Percentiles rank a stretch among this genome's conserved stretches.
phyloP scores from a whole-genome alignment of 78 protist species.

The Polysphondylium violaceum region DNA sequence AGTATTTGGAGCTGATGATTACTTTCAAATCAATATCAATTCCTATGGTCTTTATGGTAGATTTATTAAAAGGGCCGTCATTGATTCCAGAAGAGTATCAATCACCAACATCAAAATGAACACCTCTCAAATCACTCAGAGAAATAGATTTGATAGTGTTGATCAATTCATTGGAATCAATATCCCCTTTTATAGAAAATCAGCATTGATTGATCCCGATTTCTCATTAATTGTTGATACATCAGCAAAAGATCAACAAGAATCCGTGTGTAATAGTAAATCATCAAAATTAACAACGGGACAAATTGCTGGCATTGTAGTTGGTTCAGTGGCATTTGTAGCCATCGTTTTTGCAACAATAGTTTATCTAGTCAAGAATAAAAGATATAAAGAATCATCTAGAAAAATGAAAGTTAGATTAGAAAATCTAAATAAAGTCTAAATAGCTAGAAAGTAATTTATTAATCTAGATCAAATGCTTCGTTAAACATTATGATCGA shows the following conservation, averaged over 20 bases:
- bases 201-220: slow-evolving; percentile 44
- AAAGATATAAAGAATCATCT: not conserved
- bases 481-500: too few species aligned
- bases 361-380: not conserved
- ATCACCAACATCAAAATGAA: not conserved
- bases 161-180: slow-evolving; percentile 35
- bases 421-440: too few species aligned
- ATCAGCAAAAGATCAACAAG: not conserved
- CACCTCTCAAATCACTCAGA: not conserved
- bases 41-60: slow-evolving; percentile 6
- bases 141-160: not conserved
- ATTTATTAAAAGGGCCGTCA: slow-evolving; percentile 30
- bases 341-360: not conserved
- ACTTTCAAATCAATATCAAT: slow-evolving; percentile 7
- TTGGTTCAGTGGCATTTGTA: not conserved
- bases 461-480: too few species aligned
- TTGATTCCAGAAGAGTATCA: slow-evolving; percentile 11
- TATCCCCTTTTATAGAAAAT: slow-evolving; percentile 9
- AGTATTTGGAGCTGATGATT: not conserved
- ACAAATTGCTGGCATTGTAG: not conserved
- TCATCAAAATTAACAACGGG: not conserved
- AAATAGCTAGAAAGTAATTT: too few species aligned
- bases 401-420: too few species aligned
- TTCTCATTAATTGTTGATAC: not conserved
- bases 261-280: not conserved